Conservation (phyloP, 1,284 basidiomycete genomes). For the Sanghuangporus baumii region DNA sequence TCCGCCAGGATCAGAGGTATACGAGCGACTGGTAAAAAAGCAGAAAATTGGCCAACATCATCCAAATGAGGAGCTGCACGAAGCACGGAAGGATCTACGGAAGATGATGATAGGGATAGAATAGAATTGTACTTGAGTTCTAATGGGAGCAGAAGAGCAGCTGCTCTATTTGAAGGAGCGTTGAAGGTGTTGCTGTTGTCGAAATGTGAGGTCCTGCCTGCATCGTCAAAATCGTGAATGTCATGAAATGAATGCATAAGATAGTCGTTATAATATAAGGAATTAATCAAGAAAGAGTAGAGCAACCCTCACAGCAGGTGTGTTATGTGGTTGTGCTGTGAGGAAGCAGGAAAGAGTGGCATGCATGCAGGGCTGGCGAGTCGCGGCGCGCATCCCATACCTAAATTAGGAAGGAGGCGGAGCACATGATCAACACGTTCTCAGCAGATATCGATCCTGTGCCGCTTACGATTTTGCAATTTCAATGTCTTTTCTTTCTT, state of each 20-base stretch:
- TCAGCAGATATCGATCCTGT: too few relatives aligned
- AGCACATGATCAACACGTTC: background rate
- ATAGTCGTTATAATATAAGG: background rate
- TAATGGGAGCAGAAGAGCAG: background rate
- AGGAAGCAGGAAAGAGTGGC: background rate
- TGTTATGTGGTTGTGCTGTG: slow-evolving; percentile 10
- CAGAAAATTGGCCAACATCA: background rate
- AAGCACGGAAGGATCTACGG: background rate
- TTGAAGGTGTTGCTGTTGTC: slow-evolving; percentile 3
- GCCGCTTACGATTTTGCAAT: background rate
- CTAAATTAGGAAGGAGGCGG: background rate
- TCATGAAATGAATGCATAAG: background rate
- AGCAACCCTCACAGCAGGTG: slow-evolving; percentile 1
- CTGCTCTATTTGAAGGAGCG: slow-evolving; percentile 9
- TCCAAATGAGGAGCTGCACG: background rate
- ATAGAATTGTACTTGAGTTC: slow-evolving; percentile 1
- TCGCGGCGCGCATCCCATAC: background rate
- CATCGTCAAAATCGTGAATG: background rate
- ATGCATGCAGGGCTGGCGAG: background rate
- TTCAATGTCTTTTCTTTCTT: background rate
- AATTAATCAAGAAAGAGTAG: background rate
- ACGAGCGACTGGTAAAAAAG: slow-evolving; percentile 5
- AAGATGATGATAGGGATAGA: background rate
- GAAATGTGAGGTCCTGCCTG: slow-evolving; percentile 7
- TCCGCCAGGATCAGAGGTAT: slow-evolving; percentile 4